Percentiles rank a stretch among this genome's conserved stretches.
phyloP scores from a whole-genome alignment of 2,329 filamentous ascomycete species.

The Cryphonectria nitschkei region DNA sequence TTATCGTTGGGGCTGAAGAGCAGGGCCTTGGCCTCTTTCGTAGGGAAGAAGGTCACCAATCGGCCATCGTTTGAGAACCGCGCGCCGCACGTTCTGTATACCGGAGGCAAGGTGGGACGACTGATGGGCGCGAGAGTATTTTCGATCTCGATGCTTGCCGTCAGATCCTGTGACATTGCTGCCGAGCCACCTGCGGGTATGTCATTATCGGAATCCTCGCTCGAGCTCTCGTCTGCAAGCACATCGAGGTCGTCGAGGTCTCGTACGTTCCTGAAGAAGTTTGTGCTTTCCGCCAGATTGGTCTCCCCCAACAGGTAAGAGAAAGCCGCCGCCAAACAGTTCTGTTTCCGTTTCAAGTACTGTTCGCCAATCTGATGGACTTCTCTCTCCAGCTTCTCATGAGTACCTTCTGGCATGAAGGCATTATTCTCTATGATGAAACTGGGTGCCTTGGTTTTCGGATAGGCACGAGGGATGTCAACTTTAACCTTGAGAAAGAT shows the following conservation, averaged over 20 bases:
- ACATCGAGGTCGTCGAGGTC: slow-evolving; percentile 62
- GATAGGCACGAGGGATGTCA: slow-evolving; percentile 62
- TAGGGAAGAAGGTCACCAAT: slow-evolving; percentile 70
- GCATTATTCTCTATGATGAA: slow-evolving; percentile 65
- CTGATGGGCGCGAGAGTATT: slow-evolving; percentile 56
- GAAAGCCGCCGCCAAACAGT: slow-evolving; percentile 65
- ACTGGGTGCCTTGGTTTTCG: slow-evolving; percentile 59
- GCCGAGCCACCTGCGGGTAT: slow-evolving; percentile 57
- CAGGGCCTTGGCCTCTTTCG: slow-evolving; percentile 63
- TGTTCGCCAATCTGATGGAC: slow-evolving; percentile 59
- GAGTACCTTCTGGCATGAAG: slow-evolving; percentile 61
- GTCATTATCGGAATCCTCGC: slow-evolving; percentile 73
- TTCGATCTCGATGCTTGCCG: slow-evolving; percentile 56
- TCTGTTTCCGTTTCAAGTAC: slow-evolving; percentile 61
- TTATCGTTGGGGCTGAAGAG: slow-evolving; percentile 52
- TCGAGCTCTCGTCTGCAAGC: slow-evolving; percentile 77
- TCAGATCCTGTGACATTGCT: slow-evolving; percentile 66
- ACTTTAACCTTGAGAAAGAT: slow-evolving; percentile 68
- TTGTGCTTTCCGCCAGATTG: slow-evolving; percentile 62
- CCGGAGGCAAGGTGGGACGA: slow-evolving; percentile 57
- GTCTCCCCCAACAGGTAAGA: slow-evolving; percentile 67
- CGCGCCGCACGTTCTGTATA: slow-evolving; percentile 62
- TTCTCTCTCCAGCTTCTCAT: slow-evolving; percentile 57
- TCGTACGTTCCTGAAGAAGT: slow-evolving; percentile 65
- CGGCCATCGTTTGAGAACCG: slow-evolving; percentile 65